Conservation (phyloP, 164 flowering plant genomes). For the Brasenia schreberi region DNA sequence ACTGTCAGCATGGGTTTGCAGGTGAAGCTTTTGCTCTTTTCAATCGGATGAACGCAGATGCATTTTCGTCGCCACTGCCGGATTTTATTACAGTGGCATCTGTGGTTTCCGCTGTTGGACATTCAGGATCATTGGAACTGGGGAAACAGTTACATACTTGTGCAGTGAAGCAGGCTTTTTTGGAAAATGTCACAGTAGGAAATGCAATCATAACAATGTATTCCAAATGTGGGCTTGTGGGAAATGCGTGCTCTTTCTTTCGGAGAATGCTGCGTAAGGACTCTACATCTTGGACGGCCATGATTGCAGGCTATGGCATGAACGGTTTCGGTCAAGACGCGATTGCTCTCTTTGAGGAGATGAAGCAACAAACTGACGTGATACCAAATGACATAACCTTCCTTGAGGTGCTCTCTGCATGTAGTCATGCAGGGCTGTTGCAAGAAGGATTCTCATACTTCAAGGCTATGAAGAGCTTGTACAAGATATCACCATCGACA, state of each 20-base stretch:
- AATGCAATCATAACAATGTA: conserved; percentile 13
- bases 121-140: conserved; percentile 6
- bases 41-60: not conserved
- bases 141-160: conserved; percentile 8
- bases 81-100: conserved; percentile 4
- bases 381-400: conserved; percentile 7
- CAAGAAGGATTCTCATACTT: conserved; percentile 13
- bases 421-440: conserved; percentile 14
- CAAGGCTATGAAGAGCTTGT: conserved; percentile 5
- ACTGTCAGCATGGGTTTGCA: conserved; percentile 10
- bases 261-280: conserved; percentile 7
- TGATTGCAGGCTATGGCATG: conserved; percentile 12
- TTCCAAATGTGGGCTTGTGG: conserved; percentile 9
- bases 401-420: conserved; percentile 11
- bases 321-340: conserved; percentile 9
- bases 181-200: not conserved
- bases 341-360: conserved; percentile 7
- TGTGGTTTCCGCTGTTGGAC: conserved; percentile 5
- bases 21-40: conserved; percentile 9
- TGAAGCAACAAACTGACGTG: conserved; percentile 1
- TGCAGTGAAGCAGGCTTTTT: conserved; percentile 7
- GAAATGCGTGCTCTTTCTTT: conserved; percentile 7
- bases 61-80: not conserved
- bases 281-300: conserved; percentile 9
- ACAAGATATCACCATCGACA: conserved; percentile 2